These are phyloP conservation scores for Achaetomium macrosporum DNA, from an alignment of 2,329 filamentous ascomycete genomes.

Conservation along the genomic window DNA sequence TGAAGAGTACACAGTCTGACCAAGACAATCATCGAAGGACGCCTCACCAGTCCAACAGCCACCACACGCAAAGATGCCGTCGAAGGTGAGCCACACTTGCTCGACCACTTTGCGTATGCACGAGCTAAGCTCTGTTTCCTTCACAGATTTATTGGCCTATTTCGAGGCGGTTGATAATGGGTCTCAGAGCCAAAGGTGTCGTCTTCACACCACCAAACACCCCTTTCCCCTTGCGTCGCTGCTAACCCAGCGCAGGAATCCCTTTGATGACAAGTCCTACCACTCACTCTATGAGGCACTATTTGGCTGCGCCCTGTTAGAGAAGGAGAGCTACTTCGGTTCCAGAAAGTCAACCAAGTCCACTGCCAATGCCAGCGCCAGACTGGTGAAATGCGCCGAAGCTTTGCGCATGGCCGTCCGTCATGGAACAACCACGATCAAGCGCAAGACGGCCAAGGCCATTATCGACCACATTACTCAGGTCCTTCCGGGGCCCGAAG, in stretches of 20 bases:
- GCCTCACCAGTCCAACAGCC: constrained; percentile 12
- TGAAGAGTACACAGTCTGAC: constrained; percentile 4
- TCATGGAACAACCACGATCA: constrained; percentile 61
- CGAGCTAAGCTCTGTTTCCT: background rate
- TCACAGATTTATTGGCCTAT: constrained; percentile 20
- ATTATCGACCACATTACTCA: constrained; percentile 79
- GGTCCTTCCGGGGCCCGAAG: constrained; percentile 57
- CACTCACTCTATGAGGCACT: constrained; percentile 75
- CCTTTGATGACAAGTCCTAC: constrained; percentile 69
- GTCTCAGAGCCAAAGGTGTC: constrained; percentile 18
- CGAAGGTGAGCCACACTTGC: constrained; percentile 17
- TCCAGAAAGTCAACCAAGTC: constrained; percentile 35
- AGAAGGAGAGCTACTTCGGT: constrained; percentile 59
- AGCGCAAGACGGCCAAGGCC: constrained; percentile 69
- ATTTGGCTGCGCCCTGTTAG: constrained; percentile 61
- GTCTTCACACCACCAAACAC: background rate
- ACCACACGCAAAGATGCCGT: constrained; percentile 21
- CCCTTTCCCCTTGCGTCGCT: background rate
- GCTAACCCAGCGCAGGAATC: constrained; percentile 3
- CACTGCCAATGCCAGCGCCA: constrained; percentile 42
- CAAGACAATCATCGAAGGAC: constrained; percentile 8
- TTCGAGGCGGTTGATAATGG: constrained; percentile 21
- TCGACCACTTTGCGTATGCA: background rate
- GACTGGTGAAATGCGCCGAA: constrained; percentile 63
- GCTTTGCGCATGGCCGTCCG: constrained; percentile 68